Percentiles rank a stretch among this genome's conserved stretches.
Conservation (phyloP, 768 basidiomycete genomes). For the Xerocomellus chrysenteron region DNA sequence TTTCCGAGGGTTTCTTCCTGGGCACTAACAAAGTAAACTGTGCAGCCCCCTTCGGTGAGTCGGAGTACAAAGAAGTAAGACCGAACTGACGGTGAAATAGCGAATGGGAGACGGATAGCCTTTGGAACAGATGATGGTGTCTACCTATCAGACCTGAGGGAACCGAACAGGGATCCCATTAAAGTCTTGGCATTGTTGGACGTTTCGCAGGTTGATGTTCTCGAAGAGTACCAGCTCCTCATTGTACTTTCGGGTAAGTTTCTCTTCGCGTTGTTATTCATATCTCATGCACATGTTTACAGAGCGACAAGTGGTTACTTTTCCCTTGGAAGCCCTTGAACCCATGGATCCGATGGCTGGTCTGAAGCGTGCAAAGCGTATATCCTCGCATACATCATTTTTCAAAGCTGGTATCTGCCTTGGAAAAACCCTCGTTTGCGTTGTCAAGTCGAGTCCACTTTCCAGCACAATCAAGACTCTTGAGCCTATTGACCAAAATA, state of each 20-base stretch:
- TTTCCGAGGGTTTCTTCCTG: slow-evolving; percentile 88
- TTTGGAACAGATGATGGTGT: slow-evolving; percentile 99
- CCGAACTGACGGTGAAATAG: slow-evolving; percentile 40
- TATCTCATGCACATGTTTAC: slow-evolving; percentile 6
- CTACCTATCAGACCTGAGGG: slow-evolving; percentile 86
- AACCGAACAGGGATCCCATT: slow-evolving; percentile 74
- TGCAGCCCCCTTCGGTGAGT: slow-evolving; percentile 82
- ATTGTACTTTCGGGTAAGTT: slow-evolving; percentile 94
- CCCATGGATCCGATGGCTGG: slow-evolving; percentile 88
- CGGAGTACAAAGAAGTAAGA: not conserved
- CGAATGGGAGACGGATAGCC: slow-evolving; percentile 77
- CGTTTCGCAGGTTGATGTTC: slow-evolving; percentile 92
- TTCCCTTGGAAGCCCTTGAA: slow-evolving; percentile 91
- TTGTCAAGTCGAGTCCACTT: slow-evolving; percentile 92
- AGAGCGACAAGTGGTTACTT: slow-evolving; percentile 96
- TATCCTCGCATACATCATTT: slow-evolving; percentile 94
- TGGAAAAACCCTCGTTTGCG: slow-evolving; percentile 88
- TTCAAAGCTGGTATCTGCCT: slow-evolving; percentile 96
- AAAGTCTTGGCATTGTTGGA: slow-evolving; percentile 88
- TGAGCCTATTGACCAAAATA: slow-evolving; percentile 90
- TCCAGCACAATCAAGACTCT: slow-evolving; percentile 97
- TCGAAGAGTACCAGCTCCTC: slow-evolving; percentile 93
- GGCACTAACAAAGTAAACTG: slow-evolving; percentile 89
- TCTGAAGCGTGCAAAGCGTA: slow-evolving; percentile 89
- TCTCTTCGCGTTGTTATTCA: not conserved